These are phyloP conservation scores for Fremontodendron californicum DNA, from an alignment of 345 rosid species.

Conservation along the genomic window DNA sequence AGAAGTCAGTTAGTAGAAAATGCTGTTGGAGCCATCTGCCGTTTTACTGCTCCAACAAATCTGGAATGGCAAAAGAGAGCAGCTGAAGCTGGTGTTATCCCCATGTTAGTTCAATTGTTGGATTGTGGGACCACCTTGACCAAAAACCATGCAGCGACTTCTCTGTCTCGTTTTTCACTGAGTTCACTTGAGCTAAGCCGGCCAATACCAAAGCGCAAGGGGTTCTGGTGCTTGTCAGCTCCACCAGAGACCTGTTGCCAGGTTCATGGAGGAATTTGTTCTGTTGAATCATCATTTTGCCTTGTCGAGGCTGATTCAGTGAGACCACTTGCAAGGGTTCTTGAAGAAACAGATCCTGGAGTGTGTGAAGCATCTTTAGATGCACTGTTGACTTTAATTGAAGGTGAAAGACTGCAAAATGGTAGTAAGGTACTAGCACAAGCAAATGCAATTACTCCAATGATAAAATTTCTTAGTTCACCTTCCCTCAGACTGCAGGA, in stretches of 20 bases:
- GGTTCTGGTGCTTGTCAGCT: conserved; percentile 47
- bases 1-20: conserved; percentile 39
- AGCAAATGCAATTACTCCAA: conserved; percentile 44
- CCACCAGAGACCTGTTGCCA: conserved; percentile 41
- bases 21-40: conserved; percentile 49
- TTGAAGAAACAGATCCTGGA: conserved; percentile 43
- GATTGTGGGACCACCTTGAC: conserved; percentile 42
- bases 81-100: conserved; percentile 52
- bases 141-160: conserved; percentile 44
- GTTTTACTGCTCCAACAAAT: conserved; percentile 43
- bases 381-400: conserved; percentile 56
- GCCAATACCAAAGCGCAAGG: conserved; percentile 29
- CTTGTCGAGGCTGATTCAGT: conserved; percentile 62
- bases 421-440: conserved; percentile 59
- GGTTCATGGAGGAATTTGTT: conserved; percentile 57
- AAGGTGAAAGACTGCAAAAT: conserved; percentile 43
- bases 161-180: conserved; percentile 46
- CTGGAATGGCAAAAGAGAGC: conserved; percentile 49
- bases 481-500: conserved; percentile 47
- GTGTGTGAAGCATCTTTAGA: conserved; percentile 56
- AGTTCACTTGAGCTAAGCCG: conserved; percentile 41
- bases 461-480: conserved; percentile 50
- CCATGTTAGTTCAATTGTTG: conserved; percentile 45
- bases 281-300: conserved; percentile 58
- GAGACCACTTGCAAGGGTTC: conserved; percentile 44